These are phyloP conservation scores for Phytophthora parvispora DNA, from an alignment of 352 stramenopile species.

Conservation along the genomic window DNA sequence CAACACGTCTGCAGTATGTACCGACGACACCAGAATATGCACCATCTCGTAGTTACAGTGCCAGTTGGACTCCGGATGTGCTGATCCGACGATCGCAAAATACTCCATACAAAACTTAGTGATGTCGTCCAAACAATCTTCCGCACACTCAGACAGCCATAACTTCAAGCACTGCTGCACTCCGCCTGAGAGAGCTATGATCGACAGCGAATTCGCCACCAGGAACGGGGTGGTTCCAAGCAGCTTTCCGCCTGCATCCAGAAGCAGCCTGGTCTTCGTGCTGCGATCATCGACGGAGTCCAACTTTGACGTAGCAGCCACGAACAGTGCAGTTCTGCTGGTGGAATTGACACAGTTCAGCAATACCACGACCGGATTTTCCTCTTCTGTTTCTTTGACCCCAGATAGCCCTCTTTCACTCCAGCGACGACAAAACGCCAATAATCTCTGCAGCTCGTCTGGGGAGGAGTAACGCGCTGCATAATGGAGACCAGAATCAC, in stretches of 20 bases:
- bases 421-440: slow-evolving; percentile 5
- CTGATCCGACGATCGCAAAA: neutral
- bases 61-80: neutral
- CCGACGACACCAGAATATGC: slow-evolving; percentile 7
- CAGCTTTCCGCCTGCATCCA: slow-evolving; percentile 9
- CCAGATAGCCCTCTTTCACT: neutral
- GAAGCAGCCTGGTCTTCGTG: slow-evolving; percentile 15
- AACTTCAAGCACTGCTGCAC: slow-evolving; percentile 14
- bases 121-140: neutral
- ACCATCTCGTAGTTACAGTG: slow-evolving; percentile 9
- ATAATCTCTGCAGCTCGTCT: slow-evolving; percentile 4
- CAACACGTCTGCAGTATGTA: neutral
- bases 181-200: neutral
- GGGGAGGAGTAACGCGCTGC: slow-evolving; percentile 18
- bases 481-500: slow-evolving; percentile 28
- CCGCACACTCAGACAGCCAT: slow-evolving; percentile 7
- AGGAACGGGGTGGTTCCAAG: neutral
- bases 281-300: slow-evolving; percentile 4
- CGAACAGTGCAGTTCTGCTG: slow-evolving; percentile 15
- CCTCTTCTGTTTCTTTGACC: no score
- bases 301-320: slow-evolving; percentile 1
- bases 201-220: neutral
- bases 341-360: slow-evolving; percentile 3
- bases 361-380: neutral
- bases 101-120: neutral